Conservation (phyloP, 768 basidiomycete genomes). For the Auricularia sp. region DNA sequence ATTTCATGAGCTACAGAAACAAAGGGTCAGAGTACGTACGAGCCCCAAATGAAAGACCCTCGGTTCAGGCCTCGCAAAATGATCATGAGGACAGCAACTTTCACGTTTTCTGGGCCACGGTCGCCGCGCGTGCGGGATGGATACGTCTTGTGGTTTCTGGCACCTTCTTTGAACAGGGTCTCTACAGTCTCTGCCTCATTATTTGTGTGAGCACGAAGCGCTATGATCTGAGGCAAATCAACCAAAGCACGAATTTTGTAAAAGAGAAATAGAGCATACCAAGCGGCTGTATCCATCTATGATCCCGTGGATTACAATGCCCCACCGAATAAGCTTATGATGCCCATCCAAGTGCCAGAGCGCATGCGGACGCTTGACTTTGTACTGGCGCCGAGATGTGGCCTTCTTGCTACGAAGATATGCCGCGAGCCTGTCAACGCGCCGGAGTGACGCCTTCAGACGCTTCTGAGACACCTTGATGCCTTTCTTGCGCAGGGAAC, state of each 20-base stretch:
- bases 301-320: constrained; percentile 17
- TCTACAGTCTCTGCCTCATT: constrained; percentile 14
- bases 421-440: too few relatives aligned
- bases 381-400: too few relatives aligned
- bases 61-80: constrained; percentile 9
- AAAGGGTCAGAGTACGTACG: constrained; percentile 3
- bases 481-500: too few relatives aligned
- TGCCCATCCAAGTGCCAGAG: too few relatives aligned
- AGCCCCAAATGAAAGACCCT: constrained; percentile 21
- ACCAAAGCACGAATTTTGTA: too few relatives aligned
- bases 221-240: neutral
- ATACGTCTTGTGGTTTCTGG: constrained; percentile 9
- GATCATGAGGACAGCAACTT: constrained; percentile 19
- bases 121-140: constrained; percentile 20
- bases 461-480: too few relatives aligned
- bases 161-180: constrained; percentile 10
- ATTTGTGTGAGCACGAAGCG: constrained; percentile 12
- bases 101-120: constrained; percentile 20
- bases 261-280: too few relatives aligned
- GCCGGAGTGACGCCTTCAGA: too few relatives aligned
- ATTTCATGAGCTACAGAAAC: neutral
- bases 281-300: constrained; percentile 16
- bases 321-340: constrained; percentile 13
- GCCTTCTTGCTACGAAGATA: too few relatives aligned
- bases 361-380: too few relatives aligned